These are phyloP conservation scores for Exophiala viscosa DNA, from an alignment of 2,329 filamentous ascomycete genomes.

Conservation along the genomic window DNA sequence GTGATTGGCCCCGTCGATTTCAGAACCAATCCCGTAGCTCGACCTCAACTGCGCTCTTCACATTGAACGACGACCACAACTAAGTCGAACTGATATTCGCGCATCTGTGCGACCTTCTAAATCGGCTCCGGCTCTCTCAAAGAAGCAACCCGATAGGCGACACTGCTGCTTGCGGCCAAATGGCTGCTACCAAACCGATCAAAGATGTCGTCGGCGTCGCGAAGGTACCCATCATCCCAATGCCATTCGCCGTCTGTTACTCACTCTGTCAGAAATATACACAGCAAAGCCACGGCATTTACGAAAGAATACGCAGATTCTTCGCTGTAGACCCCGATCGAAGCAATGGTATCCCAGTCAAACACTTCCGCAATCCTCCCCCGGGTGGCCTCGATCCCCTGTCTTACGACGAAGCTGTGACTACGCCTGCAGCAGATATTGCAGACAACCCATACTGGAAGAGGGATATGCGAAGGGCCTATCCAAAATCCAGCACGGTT, in stretches of 20 bases:
- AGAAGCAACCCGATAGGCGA: no score
- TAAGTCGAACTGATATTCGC: no score
- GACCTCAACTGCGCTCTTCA: no score
- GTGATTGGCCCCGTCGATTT: no score
- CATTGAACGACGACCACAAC: no score
- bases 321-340: constrained; percentile 81
- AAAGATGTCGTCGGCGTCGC: constrained; percentile 21
- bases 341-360: constrained; percentile 87
- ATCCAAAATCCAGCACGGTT: constrained; percentile 75
- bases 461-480: constrained; percentile 78
- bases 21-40: no score
- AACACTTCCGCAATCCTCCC: constrained; percentile 85
- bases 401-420: constrained; percentile 76
- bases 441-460: constrained; percentile 96
- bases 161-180: constrained; percentile 11
- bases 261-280: constrained; percentile 76
- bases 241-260: background rate
- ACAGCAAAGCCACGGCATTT: constrained; percentile 81
- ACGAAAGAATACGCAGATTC: constrained; percentile 74
- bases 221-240: constrained; percentile 9
- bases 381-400: constrained; percentile 69
- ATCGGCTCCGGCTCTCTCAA: no score
- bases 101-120: no score
- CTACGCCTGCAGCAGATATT: constrained; percentile 77
- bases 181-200: constrained; percentile 21